Evolutionary conservation across 2,329 filamentous ascomycete genomes (phyloP), one percentile per base, ranked within the genome.

Genomic region (Trichoderma oligosporum): DNA sequence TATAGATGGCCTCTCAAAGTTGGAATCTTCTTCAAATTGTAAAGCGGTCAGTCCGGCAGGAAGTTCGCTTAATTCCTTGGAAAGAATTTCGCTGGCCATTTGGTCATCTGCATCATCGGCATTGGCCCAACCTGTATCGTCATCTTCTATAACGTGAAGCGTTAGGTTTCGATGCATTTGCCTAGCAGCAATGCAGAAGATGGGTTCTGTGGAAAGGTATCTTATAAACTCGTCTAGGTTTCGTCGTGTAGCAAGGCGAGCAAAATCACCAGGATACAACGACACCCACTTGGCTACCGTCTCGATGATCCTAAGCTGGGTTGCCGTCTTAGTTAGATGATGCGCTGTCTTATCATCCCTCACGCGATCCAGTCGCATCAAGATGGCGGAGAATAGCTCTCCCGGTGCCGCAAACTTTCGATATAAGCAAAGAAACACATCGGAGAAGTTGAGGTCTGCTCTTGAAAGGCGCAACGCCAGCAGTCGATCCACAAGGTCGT

Each of bases 61-160:
- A 5, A 74, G 56, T 46, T 73, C 71, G 11, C 73, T 70, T 44
- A 78, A 65, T 1, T 78, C 77, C 39, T 70, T 74, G 14, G 68
- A 71, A 2, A 73, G 58, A 4, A 71, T 64, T 36, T 73, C 66
- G 54, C 67, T 71, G 18, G 68, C 71, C 14, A 67, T 60, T 20
- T 69, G 65, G 51, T 75, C 72, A 4, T 67, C 68, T 3, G 64
- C 62, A 8, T 84, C 82, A 67, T 97, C 93, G 45, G 84, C 83
- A 66, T 86, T 89, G n/a, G 89, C 91, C 94, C 94, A 99, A 11
- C 88, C 86, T 0, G 88, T 88, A 68, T 99, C 93, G 66, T 97
- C 94, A 68, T 97, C 92, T 66, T 96, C 89, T 5, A 83, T 77
- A 1, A 91, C 86, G 58, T 78, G 79, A 48, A 81, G 78, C 44